Conservation (phyloP, 257 asterid genomes). For the Thymus quinquecostatus region DNA sequence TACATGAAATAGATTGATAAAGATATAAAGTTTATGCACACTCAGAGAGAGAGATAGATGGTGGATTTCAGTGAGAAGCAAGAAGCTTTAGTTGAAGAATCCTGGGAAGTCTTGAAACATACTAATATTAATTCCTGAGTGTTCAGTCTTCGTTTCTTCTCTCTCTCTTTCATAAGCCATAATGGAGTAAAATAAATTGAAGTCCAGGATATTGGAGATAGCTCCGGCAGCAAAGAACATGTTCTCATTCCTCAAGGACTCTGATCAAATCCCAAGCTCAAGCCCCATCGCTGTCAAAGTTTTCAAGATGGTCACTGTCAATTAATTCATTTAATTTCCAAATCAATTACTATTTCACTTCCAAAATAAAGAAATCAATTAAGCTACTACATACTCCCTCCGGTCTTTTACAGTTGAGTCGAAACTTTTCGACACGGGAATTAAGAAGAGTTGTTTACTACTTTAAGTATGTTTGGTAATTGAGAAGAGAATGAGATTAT, state of each 20-base stretch:
- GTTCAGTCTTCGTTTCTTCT: conserved; percentile 66
- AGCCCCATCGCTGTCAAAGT: conserved; percentile 66
- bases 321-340: too few relatives aligned
- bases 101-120: conserved; percentile 66
- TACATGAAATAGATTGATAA: too few relatives aligned
- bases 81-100: conserved; percentile 66
- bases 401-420: too few relatives aligned
- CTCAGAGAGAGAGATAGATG: too few relatives aligned
- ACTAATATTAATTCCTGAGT: conserved; percentile 31
- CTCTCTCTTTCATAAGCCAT: conserved; percentile 2
- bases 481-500: too few relatives aligned
- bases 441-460: too few relatives aligned
- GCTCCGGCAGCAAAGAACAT: conserved; percentile 65
- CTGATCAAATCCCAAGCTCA: conserved; percentile 53
- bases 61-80: conserved; percentile 42
- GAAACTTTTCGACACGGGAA: too few relatives aligned
- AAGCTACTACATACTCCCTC: too few relatives aligned
- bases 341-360: too few relatives aligned
- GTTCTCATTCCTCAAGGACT: conserved; percentile 30
- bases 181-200: conserved; percentile 1
- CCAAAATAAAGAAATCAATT: too few relatives aligned
- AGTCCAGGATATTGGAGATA: conserved; percentile 27
- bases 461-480: too few relatives aligned
- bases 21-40: too few relatives aligned
- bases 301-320: conserved; percentile 50